A percentile compares a stretch with the other conserved stretches of the same genome.
phyloP scores from a whole-genome alignment of 805 yeast species.

The Wickerhamiella azymoides region DNA sequence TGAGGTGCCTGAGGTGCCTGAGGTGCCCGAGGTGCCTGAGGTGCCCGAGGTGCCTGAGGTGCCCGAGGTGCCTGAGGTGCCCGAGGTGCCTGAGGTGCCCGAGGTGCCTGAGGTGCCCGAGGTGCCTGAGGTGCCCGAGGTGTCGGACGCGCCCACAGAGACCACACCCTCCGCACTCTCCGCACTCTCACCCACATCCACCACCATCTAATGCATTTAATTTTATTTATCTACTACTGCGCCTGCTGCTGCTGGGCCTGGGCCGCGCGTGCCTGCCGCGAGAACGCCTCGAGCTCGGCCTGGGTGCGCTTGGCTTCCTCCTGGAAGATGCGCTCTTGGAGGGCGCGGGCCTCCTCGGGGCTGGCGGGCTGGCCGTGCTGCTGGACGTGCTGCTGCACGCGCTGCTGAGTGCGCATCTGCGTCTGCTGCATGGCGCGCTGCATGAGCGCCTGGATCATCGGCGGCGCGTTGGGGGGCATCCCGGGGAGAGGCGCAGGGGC shows the following conservation, averaged over 20 bases:
- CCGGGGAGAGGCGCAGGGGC: constrained; percentile 3
- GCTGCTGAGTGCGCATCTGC: constrained; percentile 12
- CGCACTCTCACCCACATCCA: background rate
- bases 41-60: background rate
- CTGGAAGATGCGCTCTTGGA: constrained; percentile 14
- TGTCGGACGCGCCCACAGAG: no score
- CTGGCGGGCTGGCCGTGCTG: constrained; percentile 12
- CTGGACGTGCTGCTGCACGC: constrained; percentile 12
- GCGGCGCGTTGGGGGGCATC: constrained; percentile 6
- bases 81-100: background rate
- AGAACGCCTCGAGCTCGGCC: constrained; percentile 11
- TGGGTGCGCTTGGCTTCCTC: constrained; percentile 17
- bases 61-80: no score
- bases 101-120: background rate
- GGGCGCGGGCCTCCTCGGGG: constrained; percentile 12
- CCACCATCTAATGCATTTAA: background rate
- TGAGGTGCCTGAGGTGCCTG: background rate
- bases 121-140: no score
- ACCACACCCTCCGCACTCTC: no score
- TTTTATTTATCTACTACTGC: background rate
- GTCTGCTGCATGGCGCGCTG: constrained; percentile 12
- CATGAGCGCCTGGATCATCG: constrained; percentile 11
- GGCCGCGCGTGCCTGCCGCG: constrained; percentile 10
- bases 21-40: background rate
- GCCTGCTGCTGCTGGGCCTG: background rate